phyloP scores from a whole-genome alignment of 2,329 filamentous ascomycete genomes.

The Fusarium hainanense region DNA sequence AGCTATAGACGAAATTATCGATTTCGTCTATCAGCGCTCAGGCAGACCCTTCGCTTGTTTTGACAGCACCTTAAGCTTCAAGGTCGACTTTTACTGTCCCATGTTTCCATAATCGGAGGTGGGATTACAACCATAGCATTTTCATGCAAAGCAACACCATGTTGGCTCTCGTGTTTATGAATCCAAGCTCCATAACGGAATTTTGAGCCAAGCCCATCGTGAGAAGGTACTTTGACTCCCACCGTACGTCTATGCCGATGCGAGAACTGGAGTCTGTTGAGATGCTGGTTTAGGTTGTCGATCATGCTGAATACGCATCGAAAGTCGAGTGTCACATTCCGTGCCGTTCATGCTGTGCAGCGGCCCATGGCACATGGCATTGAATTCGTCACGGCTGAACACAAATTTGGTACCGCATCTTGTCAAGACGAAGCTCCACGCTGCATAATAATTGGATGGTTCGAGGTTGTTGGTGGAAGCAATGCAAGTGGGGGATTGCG shows the following conservation, averaged over 20 bases:
- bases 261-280: constrained; percentile 23
- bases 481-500: constrained; percentile 45
- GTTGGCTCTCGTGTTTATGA: constrained; percentile 2
- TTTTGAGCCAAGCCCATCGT: background rate
- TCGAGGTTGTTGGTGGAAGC: constrained; percentile 57
- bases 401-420: constrained; percentile 11
- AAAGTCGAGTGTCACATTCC: constrained; percentile 42
- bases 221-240: constrained; percentile 1
- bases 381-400: constrained; percentile 19
- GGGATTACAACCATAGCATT: background rate
- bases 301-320: constrained; percentile 31
- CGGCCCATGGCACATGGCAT: constrained; percentile 35
- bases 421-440: constrained; percentile 12
- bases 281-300: constrained; percentile 21
- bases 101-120: background rate
- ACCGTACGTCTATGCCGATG: constrained; percentile 8
- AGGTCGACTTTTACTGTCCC: background rate
- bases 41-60: background rate
- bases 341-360: constrained; percentile 37
- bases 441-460: constrained; percentile 24
- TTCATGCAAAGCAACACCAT: constrained; percentile 20
- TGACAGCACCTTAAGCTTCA: background rate
- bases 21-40: background rate
- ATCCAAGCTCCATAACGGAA: background rate
- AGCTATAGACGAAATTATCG: background rate